These are phyloP conservation scores for Phytopythium oedochilum DNA, from an alignment of 352 stramenopile species.

Conservation along the genomic window DNA sequence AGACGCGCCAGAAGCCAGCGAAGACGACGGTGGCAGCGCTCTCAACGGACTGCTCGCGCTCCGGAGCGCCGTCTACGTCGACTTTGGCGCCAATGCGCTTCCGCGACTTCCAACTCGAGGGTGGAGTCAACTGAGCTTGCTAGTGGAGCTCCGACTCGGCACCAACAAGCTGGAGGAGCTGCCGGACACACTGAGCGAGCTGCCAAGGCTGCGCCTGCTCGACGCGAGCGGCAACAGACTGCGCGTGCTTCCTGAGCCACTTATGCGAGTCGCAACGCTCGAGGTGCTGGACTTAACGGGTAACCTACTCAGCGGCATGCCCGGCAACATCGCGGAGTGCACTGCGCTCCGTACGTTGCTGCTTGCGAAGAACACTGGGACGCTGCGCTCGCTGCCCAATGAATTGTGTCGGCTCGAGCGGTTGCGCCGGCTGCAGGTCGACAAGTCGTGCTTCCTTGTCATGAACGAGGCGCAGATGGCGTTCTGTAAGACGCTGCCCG, in stretches of 20 bases:
- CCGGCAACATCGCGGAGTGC: conserved; percentile 23
- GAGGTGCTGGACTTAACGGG: conserved; percentile 23
- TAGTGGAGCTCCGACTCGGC: conserved; percentile 39
- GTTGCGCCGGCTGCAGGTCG: conserved; percentile 33
- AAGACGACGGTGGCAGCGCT: neutral
- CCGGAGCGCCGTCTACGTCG: conserved; percentile 24
- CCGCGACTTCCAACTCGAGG: conserved; percentile 15
- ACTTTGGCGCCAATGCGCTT: conserved; percentile 45
- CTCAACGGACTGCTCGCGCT: conserved; percentile 23
- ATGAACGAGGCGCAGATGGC: conserved; percentile 22
- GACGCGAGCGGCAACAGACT: conserved; percentile 47
- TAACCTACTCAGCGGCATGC: conserved; percentile 29
- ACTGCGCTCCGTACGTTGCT: conserved; percentile 22
- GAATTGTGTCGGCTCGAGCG: conserved; percentile 15
- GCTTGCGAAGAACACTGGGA: conserved; percentile 25
- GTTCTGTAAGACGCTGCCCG: conserved; percentile 29
- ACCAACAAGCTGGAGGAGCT: conserved; percentile 37
- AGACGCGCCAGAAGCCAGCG: neutral
- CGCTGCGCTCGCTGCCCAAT: conserved; percentile 20
- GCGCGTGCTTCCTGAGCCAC: conserved; percentile 10
- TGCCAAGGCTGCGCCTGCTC: conserved; percentile 26
- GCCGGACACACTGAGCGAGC: conserved; percentile 14
- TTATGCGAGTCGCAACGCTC: conserved; percentile 19
- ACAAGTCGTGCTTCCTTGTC: conserved; percentile 47
- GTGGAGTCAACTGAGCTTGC: conserved; percentile 18